A percentile compares a stretch with the other conserved stretches of the same genome.
Evolutionary conservation across 2,329 filamentous ascomycete genomes (phyloP).

Genomic region (Beauveria medogensis): DNA sequence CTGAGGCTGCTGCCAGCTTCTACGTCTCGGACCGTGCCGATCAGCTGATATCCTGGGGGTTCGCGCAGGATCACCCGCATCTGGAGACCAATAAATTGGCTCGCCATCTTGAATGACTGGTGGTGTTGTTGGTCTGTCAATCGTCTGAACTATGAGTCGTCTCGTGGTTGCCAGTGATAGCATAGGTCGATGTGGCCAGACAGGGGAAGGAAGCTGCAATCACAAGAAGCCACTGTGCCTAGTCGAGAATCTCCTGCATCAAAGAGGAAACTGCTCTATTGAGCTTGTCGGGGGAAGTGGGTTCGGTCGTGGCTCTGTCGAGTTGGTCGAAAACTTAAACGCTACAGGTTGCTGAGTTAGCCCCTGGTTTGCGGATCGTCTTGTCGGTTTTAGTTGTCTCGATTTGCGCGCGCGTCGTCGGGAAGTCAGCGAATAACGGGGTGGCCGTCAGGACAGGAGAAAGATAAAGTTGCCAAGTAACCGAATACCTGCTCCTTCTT

Average conservation of each 20-base stretch:
- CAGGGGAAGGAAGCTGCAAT: background rate
- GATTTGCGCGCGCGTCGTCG: background rate
- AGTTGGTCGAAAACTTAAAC: background rate
- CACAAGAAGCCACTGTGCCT: background rate
- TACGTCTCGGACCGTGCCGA: conserved; percentile 64
- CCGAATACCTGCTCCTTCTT: conserved; percentile 6
- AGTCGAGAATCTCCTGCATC: background rate
- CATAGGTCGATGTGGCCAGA: background rate
- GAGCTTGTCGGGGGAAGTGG: background rate
- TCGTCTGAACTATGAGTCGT: background rate
- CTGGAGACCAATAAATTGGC: conserved; percentile 66
- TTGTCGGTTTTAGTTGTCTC: background rate
- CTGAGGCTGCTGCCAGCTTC: conserved; percentile 58
- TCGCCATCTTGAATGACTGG: conserved; percentile 33
- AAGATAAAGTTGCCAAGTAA: background rate
- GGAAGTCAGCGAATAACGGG: background rate
- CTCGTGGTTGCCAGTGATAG: background rate
- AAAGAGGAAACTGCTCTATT: background rate
- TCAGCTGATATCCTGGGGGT: conserved; percentile 55
- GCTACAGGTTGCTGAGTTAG: background rate
- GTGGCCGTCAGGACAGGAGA: background rate
- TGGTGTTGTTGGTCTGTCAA: background rate
- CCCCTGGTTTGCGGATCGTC: background rate
- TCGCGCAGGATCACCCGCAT: conserved; percentile 65
- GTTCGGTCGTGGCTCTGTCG: background rate